Conservation (phyloP, 2,329 filamentous ascomycete species). For the Ceratocystis papillata region DNA sequence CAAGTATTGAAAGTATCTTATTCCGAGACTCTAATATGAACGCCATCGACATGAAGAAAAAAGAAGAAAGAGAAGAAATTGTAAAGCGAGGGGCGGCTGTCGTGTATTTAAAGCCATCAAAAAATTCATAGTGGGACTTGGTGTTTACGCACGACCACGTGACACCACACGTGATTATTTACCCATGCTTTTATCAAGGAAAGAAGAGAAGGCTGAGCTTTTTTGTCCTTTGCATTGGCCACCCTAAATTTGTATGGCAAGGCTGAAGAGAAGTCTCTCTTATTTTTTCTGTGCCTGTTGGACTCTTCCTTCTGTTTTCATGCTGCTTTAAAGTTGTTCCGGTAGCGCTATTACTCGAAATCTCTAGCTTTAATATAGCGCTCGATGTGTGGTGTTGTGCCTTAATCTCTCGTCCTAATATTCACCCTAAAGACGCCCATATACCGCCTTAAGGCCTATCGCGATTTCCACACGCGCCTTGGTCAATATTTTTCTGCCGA, state of each 20-base stretch:
- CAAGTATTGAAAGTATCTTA: conserved; percentile 75
- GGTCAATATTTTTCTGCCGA: conserved; percentile 1
- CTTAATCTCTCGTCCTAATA: too few species aligned
- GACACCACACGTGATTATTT: neutral
- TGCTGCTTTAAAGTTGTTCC: neutral
- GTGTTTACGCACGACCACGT: neutral
- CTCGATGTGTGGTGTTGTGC: too few species aligned
- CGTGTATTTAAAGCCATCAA: conserved; percentile 20
- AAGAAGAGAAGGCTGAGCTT: conserved; percentile 13
- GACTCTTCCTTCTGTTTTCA: neutral
- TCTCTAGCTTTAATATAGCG: too few species aligned
- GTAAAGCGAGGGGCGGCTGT: neutral
- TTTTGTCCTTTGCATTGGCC: neutral
- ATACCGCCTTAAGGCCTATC: neutral
- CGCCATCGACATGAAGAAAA: conserved; percentile 66
- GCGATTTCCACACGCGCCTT: conserved; percentile 2
- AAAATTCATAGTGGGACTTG: conserved; percentile 13
- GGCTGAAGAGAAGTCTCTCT: conserved; percentile 18
- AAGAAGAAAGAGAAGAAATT: conserved; percentile 36
- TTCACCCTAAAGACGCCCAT: too few species aligned
- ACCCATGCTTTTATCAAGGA: neutral
- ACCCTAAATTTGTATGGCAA: conserved; percentile 16
- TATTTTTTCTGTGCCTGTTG: neutral
- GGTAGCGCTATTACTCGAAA: neutral
- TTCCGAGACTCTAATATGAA: conserved; percentile 99